Percentiles rank a stretch among this genome's conserved stretches.
phyloP scores from a whole-genome alignment of 1,139 yeast species.

The Blastobotrys raffinosifermentans region DNA sequence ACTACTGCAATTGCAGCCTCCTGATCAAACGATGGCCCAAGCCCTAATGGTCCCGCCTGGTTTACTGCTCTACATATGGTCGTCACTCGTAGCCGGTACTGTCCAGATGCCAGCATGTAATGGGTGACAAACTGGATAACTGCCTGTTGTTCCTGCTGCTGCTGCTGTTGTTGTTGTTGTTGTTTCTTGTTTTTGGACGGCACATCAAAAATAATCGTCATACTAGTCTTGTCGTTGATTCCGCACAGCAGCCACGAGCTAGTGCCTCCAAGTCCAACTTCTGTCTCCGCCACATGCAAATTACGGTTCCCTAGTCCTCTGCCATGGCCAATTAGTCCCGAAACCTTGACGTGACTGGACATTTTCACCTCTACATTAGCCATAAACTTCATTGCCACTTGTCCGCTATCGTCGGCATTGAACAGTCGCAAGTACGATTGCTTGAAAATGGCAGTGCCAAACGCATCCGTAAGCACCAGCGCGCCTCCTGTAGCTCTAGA shows the following conservation, averaged over 20 bases:
- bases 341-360: constrained; percentile 75
- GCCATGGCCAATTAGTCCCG: constrained; percentile 89
- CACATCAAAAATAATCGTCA: constrained; percentile 84
- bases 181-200: constrained; percentile 14
- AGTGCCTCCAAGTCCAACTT: constrained; percentile 89
- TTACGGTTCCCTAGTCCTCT: constrained; percentile 36
- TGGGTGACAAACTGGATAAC: constrained; percentile 62
- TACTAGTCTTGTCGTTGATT: constrained; percentile 78
- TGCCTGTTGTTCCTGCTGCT: constrained; percentile 26
- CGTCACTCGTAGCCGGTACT: constrained; percentile 41
- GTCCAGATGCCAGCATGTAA: constrained; percentile 52
- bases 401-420: constrained; percentile 76
- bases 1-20: constrained; percentile 63
- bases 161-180: constrained; percentile 28
- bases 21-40: constrained; percentile 49
- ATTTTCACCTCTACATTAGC: constrained; percentile 71
- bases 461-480: constrained; percentile 81
- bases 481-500: constrained; percentile 87
- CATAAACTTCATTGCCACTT: constrained; percentile 57
- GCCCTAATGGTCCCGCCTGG: constrained; percentile 15
- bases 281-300: constrained; percentile 78
- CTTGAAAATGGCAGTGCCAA: constrained; percentile 88
- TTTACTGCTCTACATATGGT: constrained; percentile 32
- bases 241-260: constrained; percentile 82
- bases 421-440: constrained; percentile 83